phyloP scores from a whole-genome alignment of 352 stramenopile species.

The Plasmopara halstedii region DNA sequence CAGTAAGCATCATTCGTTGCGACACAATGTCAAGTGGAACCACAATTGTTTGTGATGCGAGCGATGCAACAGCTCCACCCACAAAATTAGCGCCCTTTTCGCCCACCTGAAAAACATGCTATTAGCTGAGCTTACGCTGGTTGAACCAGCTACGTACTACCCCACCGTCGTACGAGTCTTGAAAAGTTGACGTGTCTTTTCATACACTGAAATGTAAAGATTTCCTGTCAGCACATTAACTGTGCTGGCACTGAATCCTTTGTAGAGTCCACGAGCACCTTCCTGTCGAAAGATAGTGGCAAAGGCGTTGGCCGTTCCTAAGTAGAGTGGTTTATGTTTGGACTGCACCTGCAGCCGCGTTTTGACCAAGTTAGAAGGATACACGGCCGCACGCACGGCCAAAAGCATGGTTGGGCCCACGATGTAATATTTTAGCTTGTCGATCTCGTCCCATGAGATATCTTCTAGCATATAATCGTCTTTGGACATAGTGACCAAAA shows the following conservation, averaged over 20 bases:
- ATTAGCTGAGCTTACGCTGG: slow-evolving; percentile 1
- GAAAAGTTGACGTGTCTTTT: slow-evolving; percentile 69
- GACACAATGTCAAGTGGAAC: slow-evolving; percentile 86
- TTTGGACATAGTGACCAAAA: slow-evolving; percentile 8
- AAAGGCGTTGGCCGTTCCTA: slow-evolving; percentile 78
- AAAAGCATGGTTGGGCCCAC: slow-evolving; percentile 77
- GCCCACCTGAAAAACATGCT: slow-evolving; percentile 20
- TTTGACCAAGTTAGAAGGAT: slow-evolving; percentile 86
- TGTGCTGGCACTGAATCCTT: slow-evolving; percentile 81
- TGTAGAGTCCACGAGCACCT: slow-evolving; percentile 73
- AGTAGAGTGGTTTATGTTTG: slow-evolving; percentile 56
- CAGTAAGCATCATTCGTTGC: slow-evolving; percentile 85
- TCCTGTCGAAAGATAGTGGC: slow-evolving; percentile 75
- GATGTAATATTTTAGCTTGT: slow-evolving; percentile 85
- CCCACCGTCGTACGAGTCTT: slow-evolving; percentile 44
- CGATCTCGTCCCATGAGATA: slow-evolving; percentile 86
- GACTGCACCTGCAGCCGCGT: slow-evolving; percentile 85
- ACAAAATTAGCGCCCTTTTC: slow-evolving; percentile 75
- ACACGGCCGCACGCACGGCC: slow-evolving; percentile 72
- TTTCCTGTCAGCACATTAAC: slow-evolving; percentile 83
- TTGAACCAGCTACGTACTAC: not conserved
- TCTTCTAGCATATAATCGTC: slow-evolving; percentile 47
- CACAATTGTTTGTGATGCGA: slow-evolving; percentile 81
- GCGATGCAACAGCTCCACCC: slow-evolving; percentile 61
- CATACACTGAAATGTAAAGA: slow-evolving; percentile 87